phyloP scores from a whole-genome alignment of 2,329 filamentous ascomycete species.

The Cercospora sp. region DNA sequence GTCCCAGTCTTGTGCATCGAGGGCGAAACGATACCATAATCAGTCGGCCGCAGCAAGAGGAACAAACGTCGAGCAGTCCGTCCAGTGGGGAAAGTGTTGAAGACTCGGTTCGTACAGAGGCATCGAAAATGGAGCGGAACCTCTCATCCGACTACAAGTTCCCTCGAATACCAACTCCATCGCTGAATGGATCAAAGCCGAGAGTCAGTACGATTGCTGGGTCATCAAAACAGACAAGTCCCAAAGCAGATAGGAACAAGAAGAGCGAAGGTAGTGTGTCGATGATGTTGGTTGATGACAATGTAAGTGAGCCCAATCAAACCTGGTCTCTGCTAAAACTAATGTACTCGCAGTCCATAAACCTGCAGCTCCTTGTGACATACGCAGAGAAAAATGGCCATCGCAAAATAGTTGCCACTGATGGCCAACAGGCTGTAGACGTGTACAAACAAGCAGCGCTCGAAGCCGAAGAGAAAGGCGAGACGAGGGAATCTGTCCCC shows the following conservation, averaged over 20 bases:
- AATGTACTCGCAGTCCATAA: slow-evolving; percentile 30
- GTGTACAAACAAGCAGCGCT: slow-evolving; percentile 38
- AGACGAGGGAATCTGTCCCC: neutral
- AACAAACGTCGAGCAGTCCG: slow-evolving; percentile 7
- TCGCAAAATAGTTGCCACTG: slow-evolving; percentile 46
- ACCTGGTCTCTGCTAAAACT: neutral
- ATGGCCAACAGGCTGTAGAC: slow-evolving; percentile 53
- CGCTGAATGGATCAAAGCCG: slow-evolving; percentile 23
- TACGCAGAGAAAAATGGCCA: slow-evolving; percentile 42
- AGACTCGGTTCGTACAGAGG: neutral
- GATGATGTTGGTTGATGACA: slow-evolving; percentile 39
- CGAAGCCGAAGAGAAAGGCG: slow-evolving; percentile 8
- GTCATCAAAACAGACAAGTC: slow-evolving; percentile 12
- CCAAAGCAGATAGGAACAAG: slow-evolving; percentile 13
- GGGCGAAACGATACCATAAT: slow-evolving; percentile 16
- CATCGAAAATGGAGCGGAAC: slow-evolving; percentile 17
- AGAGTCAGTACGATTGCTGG: slow-evolving; percentile 10
- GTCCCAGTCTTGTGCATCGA: slow-evolving; percentile 9
- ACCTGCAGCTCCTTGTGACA: slow-evolving; percentile 36
- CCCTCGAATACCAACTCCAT: slow-evolving; percentile 25
- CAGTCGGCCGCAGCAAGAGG: neutral
- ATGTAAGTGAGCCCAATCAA: slow-evolving; percentile 24
- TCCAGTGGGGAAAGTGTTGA: neutral
- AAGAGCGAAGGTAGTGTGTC: slow-evolving; percentile 25
- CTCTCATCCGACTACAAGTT: slow-evolving; percentile 27